Conservation (phyloP, 495 filamentous ascomycete genomes). For the Podospora bellae-mahoneyi region DNA sequence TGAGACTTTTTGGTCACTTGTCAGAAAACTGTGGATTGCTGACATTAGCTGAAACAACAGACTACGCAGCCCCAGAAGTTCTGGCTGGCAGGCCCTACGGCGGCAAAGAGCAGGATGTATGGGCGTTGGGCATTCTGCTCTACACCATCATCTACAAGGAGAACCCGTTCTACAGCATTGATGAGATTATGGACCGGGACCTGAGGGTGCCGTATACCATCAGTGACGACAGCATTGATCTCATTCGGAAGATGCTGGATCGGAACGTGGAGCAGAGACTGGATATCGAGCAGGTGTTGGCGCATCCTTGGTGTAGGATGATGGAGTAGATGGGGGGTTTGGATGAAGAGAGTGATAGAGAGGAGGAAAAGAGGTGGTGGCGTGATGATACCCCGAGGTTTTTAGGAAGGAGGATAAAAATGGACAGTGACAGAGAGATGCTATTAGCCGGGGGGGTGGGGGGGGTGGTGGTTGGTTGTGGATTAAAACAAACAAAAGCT, state of each 20-base stretch:
- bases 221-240: slow-evolving; percentile 84
- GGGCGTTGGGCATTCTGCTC: slow-evolving; percentile 95
- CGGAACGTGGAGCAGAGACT: slow-evolving; percentile 78
- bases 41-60: slow-evolving; percentile 40
- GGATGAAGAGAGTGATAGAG: not conserved
- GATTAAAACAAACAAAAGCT: not conserved
- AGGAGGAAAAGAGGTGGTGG: not conserved
- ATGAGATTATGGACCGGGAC: slow-evolving; percentile 98
- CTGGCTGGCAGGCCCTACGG: slow-evolving; percentile 90
- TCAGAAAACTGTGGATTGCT: not conserved
- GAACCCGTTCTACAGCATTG: slow-evolving; percentile 98
- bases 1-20: slow-evolving; percentile 44
- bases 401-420: not conserved
- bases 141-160: slow-evolving; percentile 99
- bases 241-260: slow-evolving; percentile 87
- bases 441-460: not conserved
- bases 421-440: not conserved
- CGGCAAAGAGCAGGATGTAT: slow-evolving; percentile 96
- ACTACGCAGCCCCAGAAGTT: slow-evolving; percentile 97
- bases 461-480: not conserved
- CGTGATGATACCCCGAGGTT: not conserved
- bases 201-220: slow-evolving; percentile 86
- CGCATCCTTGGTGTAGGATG: slow-evolving; percentile 72
- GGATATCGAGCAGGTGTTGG: slow-evolving; percentile 77
- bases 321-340: slow-evolving; percentile 25